Evolutionary conservation across 192 early-diverging fungal species (phyloP).

Genomic region (Cetraspora pellucida): DNA sequence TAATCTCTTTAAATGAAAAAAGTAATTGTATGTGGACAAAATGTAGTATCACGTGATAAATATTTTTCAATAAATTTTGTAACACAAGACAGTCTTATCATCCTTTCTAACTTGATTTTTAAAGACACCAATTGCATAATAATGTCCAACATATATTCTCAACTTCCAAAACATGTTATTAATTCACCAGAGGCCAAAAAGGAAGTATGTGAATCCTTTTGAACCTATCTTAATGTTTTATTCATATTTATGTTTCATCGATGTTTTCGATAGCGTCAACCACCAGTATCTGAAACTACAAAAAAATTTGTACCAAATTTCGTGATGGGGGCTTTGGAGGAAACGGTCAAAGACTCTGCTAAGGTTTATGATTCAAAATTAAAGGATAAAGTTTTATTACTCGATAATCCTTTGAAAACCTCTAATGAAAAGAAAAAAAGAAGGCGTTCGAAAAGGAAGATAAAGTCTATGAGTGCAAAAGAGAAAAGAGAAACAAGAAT

Average conservation of each 20-base stretch:
- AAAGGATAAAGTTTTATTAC: constrained; percentile 50
- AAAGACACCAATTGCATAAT: too few species aligned
- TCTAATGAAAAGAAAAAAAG: constrained; percentile 37
- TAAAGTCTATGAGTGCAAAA: constrained; percentile 65
- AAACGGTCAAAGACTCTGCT: constrained; percentile 29
- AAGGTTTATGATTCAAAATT: constrained; percentile 53
- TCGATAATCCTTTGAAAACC: constrained; percentile 55
- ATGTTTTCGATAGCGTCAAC: not conserved
- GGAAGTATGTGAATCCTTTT: constrained; percentile 2
- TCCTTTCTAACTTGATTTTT: too few species aligned
- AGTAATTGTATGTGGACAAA: too few species aligned
- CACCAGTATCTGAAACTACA: constrained; percentile 5
- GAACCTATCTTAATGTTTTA: not conserved
- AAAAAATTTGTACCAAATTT: constrained; percentile 24
- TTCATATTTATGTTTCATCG: not conserved
- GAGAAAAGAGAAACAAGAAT: constrained; percentile 61
- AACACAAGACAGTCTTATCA: too few species aligned
- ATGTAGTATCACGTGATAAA: too few species aligned
- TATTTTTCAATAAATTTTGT: too few species aligned
- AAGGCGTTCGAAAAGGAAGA: constrained; percentile 39
- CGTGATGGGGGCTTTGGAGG: not conserved
- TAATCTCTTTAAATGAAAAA: too few species aligned
- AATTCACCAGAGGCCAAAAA: constrained; percentile 14
- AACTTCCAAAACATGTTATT: not conserved
- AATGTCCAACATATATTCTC: constrained; percentile 17